phyloP scores from a whole-genome alignment of 75 land plant genomes.

The Cupressus sempervirens region DNA sequence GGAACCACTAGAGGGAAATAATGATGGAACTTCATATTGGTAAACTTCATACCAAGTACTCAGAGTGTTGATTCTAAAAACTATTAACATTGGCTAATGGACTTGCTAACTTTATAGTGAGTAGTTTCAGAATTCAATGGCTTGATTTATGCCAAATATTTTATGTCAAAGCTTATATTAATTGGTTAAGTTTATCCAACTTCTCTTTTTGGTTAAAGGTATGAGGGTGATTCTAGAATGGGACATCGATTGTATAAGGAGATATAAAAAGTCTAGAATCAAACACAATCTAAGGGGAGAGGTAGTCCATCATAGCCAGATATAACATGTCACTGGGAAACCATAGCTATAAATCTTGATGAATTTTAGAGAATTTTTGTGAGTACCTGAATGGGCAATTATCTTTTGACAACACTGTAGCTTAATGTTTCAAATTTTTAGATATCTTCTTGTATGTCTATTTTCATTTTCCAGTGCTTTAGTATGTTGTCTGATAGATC shows the following conservation, averaged over 20 bases:
- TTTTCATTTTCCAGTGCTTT: neutral
- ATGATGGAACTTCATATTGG: conserved; percentile 79
- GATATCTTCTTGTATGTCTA: neutral
- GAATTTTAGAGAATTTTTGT: conserved; percentile 69
- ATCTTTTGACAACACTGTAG: neutral
- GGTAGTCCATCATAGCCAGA: conserved; percentile 20
- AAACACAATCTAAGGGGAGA: conserved; percentile 27
- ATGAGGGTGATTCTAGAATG: conserved; percentile 51
- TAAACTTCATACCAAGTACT: conserved; percentile 17
- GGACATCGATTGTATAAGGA: conserved; percentile 83
- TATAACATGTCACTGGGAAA: conserved; percentile 58
- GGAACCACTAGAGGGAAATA: conserved; percentile 77
- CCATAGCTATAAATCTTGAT: conserved; percentile 81
- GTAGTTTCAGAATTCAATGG: neutral
- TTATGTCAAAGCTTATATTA: neutral
- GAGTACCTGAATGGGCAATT: neutral
- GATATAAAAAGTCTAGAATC: conserved; percentile 19
- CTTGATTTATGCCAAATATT: neutral
- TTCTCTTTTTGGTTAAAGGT: conserved; percentile 35
- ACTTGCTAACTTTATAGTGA: neutral
- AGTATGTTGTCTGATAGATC: neutral
- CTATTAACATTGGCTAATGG: neutral
- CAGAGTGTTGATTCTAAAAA: neutral
- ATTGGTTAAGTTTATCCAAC: neutral
- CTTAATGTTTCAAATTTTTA: neutral